phyloP scores from a whole-genome alignment of 192 early-diverging fungal species.

The Coemansia aciculifera region DNA sequence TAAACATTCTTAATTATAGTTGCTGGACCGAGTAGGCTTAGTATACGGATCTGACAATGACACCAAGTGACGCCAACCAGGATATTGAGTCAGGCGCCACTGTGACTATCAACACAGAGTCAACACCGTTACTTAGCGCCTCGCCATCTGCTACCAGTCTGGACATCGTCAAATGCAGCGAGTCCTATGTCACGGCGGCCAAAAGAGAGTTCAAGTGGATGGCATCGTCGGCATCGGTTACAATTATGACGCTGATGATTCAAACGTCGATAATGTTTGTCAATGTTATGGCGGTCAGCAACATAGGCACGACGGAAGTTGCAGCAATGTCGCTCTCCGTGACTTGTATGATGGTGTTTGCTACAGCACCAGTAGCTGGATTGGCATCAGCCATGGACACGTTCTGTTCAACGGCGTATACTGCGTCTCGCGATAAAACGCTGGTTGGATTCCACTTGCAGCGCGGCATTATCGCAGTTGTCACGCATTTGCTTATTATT shows the following conservation, averaged over 20 bases:
- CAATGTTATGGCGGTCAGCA: slow-evolving; percentile 65
- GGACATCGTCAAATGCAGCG: slow-evolving; percentile 24
- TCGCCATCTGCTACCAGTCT: slow-evolving; percentile 31
- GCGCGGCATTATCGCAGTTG: slow-evolving; percentile 75
- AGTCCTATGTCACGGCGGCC: slow-evolving; percentile 24
- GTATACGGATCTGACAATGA: background rate
- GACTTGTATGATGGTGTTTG: slow-evolving; percentile 70
- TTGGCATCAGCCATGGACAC: slow-evolving; percentile 75
- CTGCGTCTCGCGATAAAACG: slow-evolving; percentile 63
- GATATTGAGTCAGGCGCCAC: background rate
- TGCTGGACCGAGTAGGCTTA: background rate
- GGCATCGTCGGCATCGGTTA: slow-evolving; percentile 32
- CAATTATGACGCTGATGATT: slow-evolving; percentile 56
- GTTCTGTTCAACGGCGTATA: slow-evolving; percentile 70
- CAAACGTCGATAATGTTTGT: slow-evolving; percentile 65
- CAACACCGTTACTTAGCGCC: slow-evolving; percentile 29
- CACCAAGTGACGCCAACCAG: background rate
- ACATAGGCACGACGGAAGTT: slow-evolving; percentile 64
- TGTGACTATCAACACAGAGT: background rate
- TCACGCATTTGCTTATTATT: slow-evolving; percentile 72
- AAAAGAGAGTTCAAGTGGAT: slow-evolving; percentile 35
- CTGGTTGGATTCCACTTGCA: slow-evolving; percentile 75
- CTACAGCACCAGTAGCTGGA: slow-evolving; percentile 68
- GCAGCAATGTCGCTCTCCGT: slow-evolving; percentile 68
- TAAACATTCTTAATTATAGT: background rate